phyloP scores from a whole-genome alignment of 2,329 filamentous ascomycete genomes.

The Coniochaeta sp. region DNA sequence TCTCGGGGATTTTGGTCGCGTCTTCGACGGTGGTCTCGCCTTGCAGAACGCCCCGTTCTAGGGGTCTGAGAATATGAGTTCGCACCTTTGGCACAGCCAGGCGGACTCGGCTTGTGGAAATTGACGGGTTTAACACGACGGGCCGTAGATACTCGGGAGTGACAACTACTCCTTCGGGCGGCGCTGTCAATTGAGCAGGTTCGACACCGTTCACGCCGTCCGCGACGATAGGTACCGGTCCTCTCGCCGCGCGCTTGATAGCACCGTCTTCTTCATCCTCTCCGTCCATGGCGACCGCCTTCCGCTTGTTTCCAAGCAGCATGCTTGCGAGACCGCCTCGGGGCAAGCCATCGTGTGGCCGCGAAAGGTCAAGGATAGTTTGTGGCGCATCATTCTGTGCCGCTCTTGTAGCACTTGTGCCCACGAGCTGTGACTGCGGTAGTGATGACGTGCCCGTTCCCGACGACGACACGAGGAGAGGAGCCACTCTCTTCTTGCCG shows the following conservation, averaged over 20 bases:
- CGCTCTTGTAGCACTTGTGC: constrained; percentile 57
- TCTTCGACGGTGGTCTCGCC: constrained; percentile 48
- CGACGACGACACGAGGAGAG: constrained; percentile 83
- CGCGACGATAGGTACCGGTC: constrained; percentile 65
- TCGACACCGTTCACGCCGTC: constrained; percentile 74
- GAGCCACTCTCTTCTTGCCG: constrained; percentile 91
- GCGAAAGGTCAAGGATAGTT: constrained; percentile 80
- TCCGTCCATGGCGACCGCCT: constrained; percentile 62
- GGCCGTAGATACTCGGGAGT: constrained; percentile 83
- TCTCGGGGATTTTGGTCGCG: constrained; percentile 56
- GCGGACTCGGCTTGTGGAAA: constrained; percentile 75
- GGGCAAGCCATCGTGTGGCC: constrained; percentile 87
- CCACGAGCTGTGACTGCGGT: constrained; percentile 81
- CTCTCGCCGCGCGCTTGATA: constrained; percentile 49
- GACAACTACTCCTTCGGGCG: constrained; percentile 52
- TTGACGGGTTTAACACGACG: constrained; percentile 74
- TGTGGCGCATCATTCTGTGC: constrained; percentile 67
- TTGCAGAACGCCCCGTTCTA: constrained; percentile 58
- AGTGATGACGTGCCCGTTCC: constrained; percentile 81
- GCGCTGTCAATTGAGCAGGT: constrained; percentile 57
- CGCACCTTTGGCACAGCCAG: constrained; percentile 83
- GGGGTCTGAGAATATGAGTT: constrained; percentile 70
- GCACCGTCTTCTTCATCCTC: constrained; percentile 62
- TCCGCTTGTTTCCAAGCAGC: constrained; percentile 88
- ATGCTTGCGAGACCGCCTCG: constrained; percentile 81